Evolutionary conservation across 1,139 yeast species (phyloP).

Genomic region (Wickerhamomyces sp.): DNA sequence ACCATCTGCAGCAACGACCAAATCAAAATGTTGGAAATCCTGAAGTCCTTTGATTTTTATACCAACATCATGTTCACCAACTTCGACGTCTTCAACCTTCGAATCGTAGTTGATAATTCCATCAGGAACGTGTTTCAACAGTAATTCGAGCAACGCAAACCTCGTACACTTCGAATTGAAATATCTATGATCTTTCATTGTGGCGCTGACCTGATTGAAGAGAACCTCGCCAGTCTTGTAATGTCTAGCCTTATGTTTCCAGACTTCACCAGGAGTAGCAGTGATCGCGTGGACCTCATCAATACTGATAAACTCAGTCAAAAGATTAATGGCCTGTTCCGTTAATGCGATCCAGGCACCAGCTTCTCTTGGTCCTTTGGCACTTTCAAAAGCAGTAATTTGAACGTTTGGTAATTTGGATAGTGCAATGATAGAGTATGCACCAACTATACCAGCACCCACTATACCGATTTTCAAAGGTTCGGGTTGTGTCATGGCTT

Average conservation of each 20-base stretch:
- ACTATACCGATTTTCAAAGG: background rate
- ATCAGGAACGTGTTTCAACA: conserved; percentile 1
- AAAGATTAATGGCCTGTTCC: background rate
- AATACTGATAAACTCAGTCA: conserved; percentile 1
- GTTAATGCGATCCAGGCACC: conserved; percentile 2
- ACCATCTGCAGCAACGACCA: conserved; percentile 9
- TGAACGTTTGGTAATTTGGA: background rate
- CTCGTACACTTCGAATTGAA: background rate
- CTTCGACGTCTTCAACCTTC: background rate
- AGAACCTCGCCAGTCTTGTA: conserved; percentile 1
- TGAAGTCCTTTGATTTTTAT: background rate
- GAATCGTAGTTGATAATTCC: conserved; percentile 1
- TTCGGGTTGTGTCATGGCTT: no score
- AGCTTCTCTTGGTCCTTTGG: conserved; percentile 1
- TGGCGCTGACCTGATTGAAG: background rate
- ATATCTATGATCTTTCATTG: background rate
- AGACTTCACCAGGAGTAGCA: background rate
- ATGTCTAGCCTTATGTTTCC: background rate
- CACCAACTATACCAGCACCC: conserved; percentile 2
- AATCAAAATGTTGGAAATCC: conserved; percentile 1
- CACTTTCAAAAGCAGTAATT: background rate
- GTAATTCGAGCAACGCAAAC: background rate
- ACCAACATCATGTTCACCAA: background rate
- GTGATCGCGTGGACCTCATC: conserved; percentile 2
- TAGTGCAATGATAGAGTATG: background rate